Percentiles rank a stretch among this genome's conserved stretches.
phyloP scores from a whole-genome alignment of 139 green algal species.

The Chlamydomonas eustigma region DNA sequence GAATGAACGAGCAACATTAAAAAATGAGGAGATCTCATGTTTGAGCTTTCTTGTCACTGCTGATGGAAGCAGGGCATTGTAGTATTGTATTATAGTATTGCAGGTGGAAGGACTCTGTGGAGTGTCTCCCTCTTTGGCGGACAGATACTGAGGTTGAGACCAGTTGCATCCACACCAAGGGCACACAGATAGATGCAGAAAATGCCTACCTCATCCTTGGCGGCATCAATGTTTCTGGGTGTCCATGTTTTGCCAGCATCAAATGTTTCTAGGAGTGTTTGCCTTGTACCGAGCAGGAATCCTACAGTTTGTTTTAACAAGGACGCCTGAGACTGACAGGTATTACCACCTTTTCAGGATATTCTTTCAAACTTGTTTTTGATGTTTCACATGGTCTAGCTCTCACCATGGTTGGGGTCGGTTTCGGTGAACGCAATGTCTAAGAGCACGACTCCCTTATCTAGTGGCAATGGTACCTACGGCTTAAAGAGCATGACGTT shows the following conservation, averaged over 20 bases:
- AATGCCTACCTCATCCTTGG: slow-evolving; percentile 57
- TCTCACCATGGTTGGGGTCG: slow-evolving; percentile 84
- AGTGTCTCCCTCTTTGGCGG: too few relatives aligned
- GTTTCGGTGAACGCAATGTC: slow-evolving; percentile 89
- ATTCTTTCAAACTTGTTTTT: slow-evolving; percentile 73
- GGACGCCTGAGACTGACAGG: background rate
- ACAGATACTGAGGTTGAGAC: too few relatives aligned
- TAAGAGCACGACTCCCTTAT: slow-evolving; percentile 90
- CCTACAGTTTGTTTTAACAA: slow-evolving; percentile 38
- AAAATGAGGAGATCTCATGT: too few relatives aligned
- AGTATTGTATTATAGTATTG: too few relatives aligned
- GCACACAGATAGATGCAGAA: slow-evolving; percentile 79
- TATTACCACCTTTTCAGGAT: background rate
- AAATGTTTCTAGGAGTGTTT: slow-evolving; percentile 96
- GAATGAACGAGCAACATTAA: slow-evolving; percentile 12
- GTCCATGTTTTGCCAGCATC: slow-evolving; percentile 94
- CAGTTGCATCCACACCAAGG: slow-evolving; percentile 19
- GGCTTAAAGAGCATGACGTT: background rate
- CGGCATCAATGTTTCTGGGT: slow-evolving; percentile 60
- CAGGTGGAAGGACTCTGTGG: too few relatives aligned
- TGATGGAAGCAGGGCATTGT: too few relatives aligned
- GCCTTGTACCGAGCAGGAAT: slow-evolving; percentile 93
- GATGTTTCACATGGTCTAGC: too few relatives aligned
- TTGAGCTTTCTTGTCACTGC: too few relatives aligned
- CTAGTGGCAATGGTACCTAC: slow-evolving; percentile 78